Percentiles rank a stretch among this genome's conserved stretches.
Conservation (phyloP, 2,329 filamentous ascomycete genomes). For the Microdochium paspali region DNA sequence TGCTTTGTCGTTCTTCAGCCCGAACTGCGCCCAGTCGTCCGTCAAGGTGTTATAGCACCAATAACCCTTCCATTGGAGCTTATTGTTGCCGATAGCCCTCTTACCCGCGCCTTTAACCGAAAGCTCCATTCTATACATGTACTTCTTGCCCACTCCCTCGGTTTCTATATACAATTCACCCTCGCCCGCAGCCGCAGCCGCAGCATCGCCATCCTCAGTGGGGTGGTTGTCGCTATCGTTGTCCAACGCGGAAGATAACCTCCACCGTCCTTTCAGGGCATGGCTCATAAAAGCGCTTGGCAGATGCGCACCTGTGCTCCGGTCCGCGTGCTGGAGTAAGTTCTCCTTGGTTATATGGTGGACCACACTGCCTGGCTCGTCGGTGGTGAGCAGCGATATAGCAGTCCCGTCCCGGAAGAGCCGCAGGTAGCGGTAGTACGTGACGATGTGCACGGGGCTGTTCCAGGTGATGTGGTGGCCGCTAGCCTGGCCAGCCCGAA, state of each 20-base stretch:
- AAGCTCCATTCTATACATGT: slow-evolving; percentile 77
- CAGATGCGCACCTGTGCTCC: slow-evolving; percentile 25
- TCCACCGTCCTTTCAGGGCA: slow-evolving; percentile 50
- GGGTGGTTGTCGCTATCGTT: slow-evolving; percentile 14
- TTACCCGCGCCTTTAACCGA: slow-evolving; percentile 55
- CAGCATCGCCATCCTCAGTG: slow-evolving; percentile 14
- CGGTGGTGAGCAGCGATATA: slow-evolving; percentile 71
- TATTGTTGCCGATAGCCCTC: slow-evolving; percentile 65
- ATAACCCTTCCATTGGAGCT: slow-evolving; percentile 79
- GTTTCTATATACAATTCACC: slow-evolving; percentile 77
- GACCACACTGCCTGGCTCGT: slow-evolving; percentile 79
- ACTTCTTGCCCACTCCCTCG: slow-evolving; percentile 68
- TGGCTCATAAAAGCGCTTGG: slow-evolving; percentile 54
- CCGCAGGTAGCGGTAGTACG: slow-evolving; percentile 93
- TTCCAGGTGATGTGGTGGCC: slow-evolving; percentile 66
- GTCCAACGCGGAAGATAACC: slow-evolving; percentile 28
- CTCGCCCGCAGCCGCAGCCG: slow-evolving; percentile 35
- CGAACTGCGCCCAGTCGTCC: slow-evolving; percentile 83
- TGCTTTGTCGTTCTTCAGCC: slow-evolving; percentile 51
- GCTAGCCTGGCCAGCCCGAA: slow-evolving; percentile 67
- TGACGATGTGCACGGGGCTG: slow-evolving; percentile 86
- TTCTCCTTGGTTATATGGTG: slow-evolving; percentile 70
- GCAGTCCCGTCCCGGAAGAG: slow-evolving; percentile 86
- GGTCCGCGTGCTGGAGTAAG: slow-evolving; percentile 34
- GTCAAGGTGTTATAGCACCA: slow-evolving; percentile 86